These are phyloP conservation scores for Porcisia deanei DNA, from an alignment of 208 protist genomes.

Conservation along the genomic window DNA sequence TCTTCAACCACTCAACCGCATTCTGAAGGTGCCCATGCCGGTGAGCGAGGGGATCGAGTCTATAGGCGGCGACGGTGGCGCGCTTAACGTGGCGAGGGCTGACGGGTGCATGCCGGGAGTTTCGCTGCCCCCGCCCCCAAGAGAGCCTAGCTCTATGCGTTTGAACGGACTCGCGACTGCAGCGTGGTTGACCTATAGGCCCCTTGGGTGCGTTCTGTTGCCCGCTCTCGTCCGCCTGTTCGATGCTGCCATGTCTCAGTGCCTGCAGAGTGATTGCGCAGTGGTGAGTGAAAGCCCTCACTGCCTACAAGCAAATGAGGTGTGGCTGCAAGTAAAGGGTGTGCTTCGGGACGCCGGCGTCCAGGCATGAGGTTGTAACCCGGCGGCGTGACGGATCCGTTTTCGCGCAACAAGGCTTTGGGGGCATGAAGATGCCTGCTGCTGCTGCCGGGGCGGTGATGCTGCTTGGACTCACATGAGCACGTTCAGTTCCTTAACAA, in stretches of 20 bases:
- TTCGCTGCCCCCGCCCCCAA: background rate
- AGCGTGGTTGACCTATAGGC: slow-evolving; percentile 25
- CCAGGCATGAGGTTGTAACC: slow-evolving; percentile 1
- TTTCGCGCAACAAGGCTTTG: no score
- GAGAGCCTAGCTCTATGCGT: background rate
- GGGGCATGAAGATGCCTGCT: no score
- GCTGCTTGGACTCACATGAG: background rate
- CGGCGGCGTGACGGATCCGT: background rate
- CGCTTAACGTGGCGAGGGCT: background rate
- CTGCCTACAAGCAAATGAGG: background rate
- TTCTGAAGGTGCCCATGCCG: slow-evolving; percentile 5
- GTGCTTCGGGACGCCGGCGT: slow-evolving; percentile 8
- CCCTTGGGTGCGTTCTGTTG: slow-evolving; percentile 17
- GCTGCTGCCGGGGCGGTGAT: no score
- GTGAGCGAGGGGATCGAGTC: background rate
- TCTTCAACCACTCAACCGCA: slow-evolving; percentile 22
- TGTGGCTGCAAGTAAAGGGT: background rate
- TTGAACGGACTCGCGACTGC: background rate
- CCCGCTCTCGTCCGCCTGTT: slow-evolving; percentile 4
- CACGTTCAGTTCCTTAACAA: no score
- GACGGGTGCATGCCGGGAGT: background rate
- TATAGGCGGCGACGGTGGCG: background rate
- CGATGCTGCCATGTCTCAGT: background rate
- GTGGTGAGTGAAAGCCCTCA: background rate
- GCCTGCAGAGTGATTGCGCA: background rate